Evolutionary conservation across 2,329 filamentous ascomycete species (phyloP).

Genomic region (Talaromyces sp.): DNA sequence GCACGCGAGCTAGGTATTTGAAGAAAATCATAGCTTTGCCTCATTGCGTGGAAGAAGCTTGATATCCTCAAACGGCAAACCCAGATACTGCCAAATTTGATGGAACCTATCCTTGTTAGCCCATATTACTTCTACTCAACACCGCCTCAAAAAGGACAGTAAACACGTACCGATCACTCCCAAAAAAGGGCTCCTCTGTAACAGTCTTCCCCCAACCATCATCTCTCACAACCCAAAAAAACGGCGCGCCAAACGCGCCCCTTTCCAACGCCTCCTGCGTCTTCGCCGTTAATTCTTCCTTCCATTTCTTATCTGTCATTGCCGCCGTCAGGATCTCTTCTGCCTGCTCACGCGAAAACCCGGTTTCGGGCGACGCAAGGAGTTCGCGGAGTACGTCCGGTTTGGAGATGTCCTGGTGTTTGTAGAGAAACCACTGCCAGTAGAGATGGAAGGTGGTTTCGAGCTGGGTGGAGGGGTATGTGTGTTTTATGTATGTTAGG

Average conservation of each 20-base stretch:
- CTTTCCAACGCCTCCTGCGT: conserved; percentile 61
- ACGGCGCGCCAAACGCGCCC: conserved; percentile 74
- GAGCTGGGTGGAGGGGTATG: conserved; percentile 51
- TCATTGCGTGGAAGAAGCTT: conserved; percentile 15
- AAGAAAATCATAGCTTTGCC: conserved; percentile 5
- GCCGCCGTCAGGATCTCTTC: conserved; percentile 52
- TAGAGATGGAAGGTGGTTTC: conserved; percentile 54
- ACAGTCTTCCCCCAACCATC: conserved; percentile 44
- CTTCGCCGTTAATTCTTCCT: conserved; percentile 53
- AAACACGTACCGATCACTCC: conserved; percentile 67
- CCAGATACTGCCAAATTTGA: conserved; percentile 66
- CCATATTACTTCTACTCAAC: neutral
- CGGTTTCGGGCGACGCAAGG: conserved; percentile 30
- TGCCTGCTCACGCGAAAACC: conserved; percentile 54
- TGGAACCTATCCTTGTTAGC: conserved; percentile 24
- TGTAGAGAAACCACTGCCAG: conserved; percentile 62
- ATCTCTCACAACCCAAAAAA: conserved; percentile 64
- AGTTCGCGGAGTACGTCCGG: conserved; percentile 51
- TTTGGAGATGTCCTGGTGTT: conserved; percentile 58
- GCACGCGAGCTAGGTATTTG: neutral
- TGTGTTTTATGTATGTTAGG: conserved; percentile 63
- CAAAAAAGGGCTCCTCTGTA: conserved; percentile 61
- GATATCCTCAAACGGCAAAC: conserved; percentile 43
- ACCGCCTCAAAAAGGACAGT: neutral
- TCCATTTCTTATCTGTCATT: conserved; percentile 49